Conservation (phyloP, 2,329 filamentous ascomycete genomes). For the Myriosclerotinia scirpicola region DNA sequence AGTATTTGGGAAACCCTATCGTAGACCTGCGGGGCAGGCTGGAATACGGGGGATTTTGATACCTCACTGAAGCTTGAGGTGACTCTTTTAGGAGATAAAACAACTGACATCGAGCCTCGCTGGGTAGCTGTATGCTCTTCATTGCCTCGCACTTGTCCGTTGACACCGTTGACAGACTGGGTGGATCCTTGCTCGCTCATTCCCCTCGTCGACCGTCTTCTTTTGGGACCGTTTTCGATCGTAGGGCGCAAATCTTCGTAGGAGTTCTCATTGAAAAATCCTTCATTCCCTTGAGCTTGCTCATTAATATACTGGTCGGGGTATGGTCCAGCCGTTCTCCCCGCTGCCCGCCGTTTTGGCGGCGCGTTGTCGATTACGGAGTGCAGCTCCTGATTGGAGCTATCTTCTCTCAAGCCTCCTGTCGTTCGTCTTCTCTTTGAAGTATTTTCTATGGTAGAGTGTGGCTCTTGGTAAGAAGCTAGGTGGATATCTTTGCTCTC, state of each 20-base stretch:
- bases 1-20: slow-evolving; percentile 11
- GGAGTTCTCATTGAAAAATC: background rate
- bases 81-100: background rate
- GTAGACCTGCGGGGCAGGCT: background rate
- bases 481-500: background rate
- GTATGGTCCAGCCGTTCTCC: background rate
- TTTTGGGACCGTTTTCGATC: background rate
- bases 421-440: slow-evolving; percentile 12
- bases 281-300: background rate
- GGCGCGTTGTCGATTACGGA: background rate
- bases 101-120: background rate
- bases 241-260: background rate
- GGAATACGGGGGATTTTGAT: background rate
- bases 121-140: background rate
- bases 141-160: background rate
- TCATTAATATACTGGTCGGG: too few relatives aligned
- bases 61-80: background rate
- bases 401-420: too few relatives aligned
- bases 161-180: background rate
- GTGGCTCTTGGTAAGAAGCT: background rate
- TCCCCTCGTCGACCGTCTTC: background rate
- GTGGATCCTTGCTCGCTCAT: background rate
- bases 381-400: background rate
- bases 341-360: background rate
- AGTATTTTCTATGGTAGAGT: background rate